Conservation (phyloP, 2,329 filamentous ascomycete species). For the Xylogone sp. region DNA sequence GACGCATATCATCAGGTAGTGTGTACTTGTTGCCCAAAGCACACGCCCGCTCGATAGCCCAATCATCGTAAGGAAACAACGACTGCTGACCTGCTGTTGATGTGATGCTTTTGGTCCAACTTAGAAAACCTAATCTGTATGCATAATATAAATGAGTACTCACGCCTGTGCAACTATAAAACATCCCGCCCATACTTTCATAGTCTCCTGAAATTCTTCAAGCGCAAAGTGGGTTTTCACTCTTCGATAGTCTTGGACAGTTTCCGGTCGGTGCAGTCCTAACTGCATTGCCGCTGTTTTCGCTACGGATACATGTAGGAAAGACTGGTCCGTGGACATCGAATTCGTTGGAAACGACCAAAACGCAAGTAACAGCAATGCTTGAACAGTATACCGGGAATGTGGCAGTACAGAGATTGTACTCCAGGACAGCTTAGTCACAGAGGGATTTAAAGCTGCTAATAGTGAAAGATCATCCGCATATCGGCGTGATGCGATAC, state of each 20-base stretch:
- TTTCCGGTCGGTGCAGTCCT: slow-evolving; percentile 4
- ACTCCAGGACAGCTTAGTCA: slow-evolving; percentile 10
- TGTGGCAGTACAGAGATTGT: neutral
- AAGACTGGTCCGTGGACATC: slow-evolving; percentile 1
- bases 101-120: neutral
- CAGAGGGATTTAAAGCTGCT: slow-evolving; percentile 2
- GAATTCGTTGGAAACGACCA: slow-evolving; percentile 6
- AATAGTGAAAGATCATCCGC: slow-evolving; percentile 8
- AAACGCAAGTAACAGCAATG: slow-evolving; percentile 1
- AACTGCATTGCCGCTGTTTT: slow-evolving; percentile 3
- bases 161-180: slow-evolving; percentile 4
- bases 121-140: neutral
- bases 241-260: slow-evolving; percentile 3
- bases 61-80: neutral
- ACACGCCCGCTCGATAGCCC: slow-evolving; percentile 6
- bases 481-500: slow-evolving; percentile 13
- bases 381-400: slow-evolving; percentile 1
- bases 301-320: slow-evolving; percentile 2
- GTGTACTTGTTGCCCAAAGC: neutral
- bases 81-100: slow-evolving; percentile 2
- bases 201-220: slow-evolving; percentile 1
- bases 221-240: slow-evolving; percentile 3
- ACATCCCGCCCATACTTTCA: slow-evolving; percentile 3
- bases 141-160: neutral
- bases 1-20: slow-evolving; percentile 4